These are phyloP conservation scores for Penium margaritaceum DNA, from an alignment of 139 green algal species.

Conservation along the genomic window DNA sequence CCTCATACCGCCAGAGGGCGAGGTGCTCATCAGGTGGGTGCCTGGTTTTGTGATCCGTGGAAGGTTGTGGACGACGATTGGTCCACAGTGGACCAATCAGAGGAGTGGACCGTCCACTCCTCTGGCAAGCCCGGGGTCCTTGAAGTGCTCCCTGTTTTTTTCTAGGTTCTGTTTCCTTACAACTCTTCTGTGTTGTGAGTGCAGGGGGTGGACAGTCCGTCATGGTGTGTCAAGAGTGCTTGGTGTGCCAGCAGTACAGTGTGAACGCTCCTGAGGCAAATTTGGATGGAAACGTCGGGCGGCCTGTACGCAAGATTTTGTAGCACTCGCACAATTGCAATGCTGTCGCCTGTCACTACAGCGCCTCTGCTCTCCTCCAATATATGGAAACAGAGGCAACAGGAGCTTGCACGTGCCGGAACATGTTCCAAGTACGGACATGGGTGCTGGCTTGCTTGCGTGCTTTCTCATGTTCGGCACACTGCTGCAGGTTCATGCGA, in stretches of 20 bases:
- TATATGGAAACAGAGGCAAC: no score
- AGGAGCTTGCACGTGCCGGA: no score
- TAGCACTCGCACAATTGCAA: not conserved
- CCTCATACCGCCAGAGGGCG: not conserved
- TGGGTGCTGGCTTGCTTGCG: not conserved
- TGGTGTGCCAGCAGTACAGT: no score
- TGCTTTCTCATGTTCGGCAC: not conserved
- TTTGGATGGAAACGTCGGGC: no score
- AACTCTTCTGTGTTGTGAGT: not conserved
- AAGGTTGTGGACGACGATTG: not conserved
- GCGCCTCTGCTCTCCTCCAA: not conserved
- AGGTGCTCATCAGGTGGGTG: not conserved
- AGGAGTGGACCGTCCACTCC: not conserved
- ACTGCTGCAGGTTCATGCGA: constrained; percentile 8
- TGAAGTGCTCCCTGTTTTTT: not conserved
- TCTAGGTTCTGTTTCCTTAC: not conserved
- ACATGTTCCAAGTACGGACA: no score
- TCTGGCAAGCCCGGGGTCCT: not conserved
- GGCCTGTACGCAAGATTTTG: no score
- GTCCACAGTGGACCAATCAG: not conserved
- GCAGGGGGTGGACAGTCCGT: no score
- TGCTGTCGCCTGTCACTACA: not conserved
- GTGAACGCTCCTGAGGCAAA: no score
- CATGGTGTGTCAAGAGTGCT: no score
- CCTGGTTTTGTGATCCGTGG: no score